Evolutionary conservation across 2,329 filamentous ascomycete genomes (phyloP).

Genomic region (Bipolaris zeicola): DNA sequence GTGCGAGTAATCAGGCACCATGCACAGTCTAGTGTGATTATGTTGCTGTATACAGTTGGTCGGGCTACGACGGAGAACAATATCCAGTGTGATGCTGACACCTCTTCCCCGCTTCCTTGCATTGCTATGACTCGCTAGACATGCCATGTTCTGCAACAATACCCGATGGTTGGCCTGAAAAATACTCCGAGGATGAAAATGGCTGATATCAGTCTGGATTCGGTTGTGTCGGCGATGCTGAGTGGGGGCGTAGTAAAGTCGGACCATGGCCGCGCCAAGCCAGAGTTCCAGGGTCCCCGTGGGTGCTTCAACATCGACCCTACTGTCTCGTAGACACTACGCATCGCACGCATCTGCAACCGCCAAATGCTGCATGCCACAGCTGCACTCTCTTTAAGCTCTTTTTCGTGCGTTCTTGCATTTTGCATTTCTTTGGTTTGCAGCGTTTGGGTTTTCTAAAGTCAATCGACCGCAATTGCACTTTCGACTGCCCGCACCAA

Average conservation of each 20-base stretch:
- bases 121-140: constrained; percentile 33
- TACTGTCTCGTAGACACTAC: constrained; percentile 9
- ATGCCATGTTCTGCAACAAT: not conserved
- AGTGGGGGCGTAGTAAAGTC: not conserved
- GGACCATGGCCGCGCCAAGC: constrained; percentile 11
- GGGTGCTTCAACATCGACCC: not conserved
- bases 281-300: not conserved
- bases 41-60: not conserved
- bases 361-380: constrained; percentile 7
- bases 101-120: constrained; percentile 24
- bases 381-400: constrained; percentile 4
- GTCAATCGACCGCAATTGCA: constrained; percentile 14
- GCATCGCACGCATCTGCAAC: constrained; percentile 3
- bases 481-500: constrained; percentile 4
- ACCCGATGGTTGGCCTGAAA: not conserved
- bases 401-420: constrained; percentile 1
- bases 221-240: not conserved
- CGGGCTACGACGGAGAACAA: constrained; percentile 31
- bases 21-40: constrained; percentile 5
- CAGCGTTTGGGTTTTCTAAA: constrained; percentile 7
- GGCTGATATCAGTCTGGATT: not conserved
- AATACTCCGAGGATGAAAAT: not conserved
- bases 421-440: constrained; percentile 15
- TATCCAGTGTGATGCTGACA: constrained; percentile 29
- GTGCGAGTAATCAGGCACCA: not conserved